Base-by-base conservation (phyloP, 176 grass and related monocot genomes). In the Oryza nivara region DNA sequence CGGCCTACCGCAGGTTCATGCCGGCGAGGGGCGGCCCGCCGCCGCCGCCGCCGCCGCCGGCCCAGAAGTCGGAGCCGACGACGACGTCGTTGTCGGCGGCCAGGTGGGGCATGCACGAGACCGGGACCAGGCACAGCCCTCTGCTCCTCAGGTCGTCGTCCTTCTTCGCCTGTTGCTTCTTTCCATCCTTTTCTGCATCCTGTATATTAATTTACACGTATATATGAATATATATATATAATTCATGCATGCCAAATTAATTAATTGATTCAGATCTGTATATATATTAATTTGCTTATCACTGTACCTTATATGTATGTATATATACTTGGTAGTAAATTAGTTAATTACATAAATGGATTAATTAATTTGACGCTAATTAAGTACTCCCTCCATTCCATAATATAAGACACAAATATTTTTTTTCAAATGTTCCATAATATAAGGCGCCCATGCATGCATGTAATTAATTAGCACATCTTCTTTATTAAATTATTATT, bases 61-160 rank as follows among this genome's bases (percentile, higher is more conserved):
- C 67, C 94, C 92, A 97, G 88, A 73, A 87, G 77, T 92, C 92
- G 35, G 80, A 34, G 68, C 3, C 26, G 2, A 82, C 85, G 25
- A 46, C 82, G 58, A 23, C 58, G 58, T 22, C 58, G 65, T 46
- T 80, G 77, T 94, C 88, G 16, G 66, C 71, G 52, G 69, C 86
- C 0, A 90, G 73, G 60, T 90, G 92, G 70, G 91, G 83, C 23
- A 88, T 92, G 88, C 90, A 97, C 9, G 86, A 92, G 46, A 92
- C 86, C 10, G 95, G 95, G 23, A 94, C 90, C 60, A 97, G 86
- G 65, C 92, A 97, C 46, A 97, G 70, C 26, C 92, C 95, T 84
- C 88, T 65, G 68, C 90, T 94, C 78, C 87, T 91, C 56, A 94
- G 49, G 58, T 32, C 30, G 30, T 32, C 30, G 30, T 92, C 54